Conservation (phyloP, 768 basidiomycete genomes). For the Amanita thiersii region DNA sequence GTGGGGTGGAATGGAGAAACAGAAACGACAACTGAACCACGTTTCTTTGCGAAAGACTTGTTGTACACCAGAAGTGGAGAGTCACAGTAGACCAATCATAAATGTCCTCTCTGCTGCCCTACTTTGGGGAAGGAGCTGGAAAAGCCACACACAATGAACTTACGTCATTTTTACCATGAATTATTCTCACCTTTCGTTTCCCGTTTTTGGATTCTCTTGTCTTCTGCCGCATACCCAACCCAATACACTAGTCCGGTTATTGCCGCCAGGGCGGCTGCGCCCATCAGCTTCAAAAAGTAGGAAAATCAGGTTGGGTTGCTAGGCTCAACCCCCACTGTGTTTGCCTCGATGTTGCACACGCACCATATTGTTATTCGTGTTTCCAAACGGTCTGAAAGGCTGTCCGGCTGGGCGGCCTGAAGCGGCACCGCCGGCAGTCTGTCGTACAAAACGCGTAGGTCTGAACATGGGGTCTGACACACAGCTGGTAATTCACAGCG, state of each 20-base stretch:
- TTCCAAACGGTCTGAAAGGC: constrained; percentile 7
- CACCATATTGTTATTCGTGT: constrained; percentile 8
- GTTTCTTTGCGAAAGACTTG: not conserved
- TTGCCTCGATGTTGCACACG: not conserved
- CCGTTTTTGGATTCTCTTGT: constrained; percentile 6
- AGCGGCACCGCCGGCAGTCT: constrained; percentile 1
- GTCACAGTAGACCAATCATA: not conserved
- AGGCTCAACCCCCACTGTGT: not conserved
- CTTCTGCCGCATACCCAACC: constrained; percentile 18
- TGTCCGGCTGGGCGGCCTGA: constrained; percentile 1
- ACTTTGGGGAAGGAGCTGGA: constrained; percentile 4
- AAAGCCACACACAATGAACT: not conserved
- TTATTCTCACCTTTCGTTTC: constrained; percentile 6
- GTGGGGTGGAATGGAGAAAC: too few species aligned
- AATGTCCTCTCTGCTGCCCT: not conserved
- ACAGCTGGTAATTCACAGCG: not conserved
- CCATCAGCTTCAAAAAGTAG: constrained; percentile 14
- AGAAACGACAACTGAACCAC: not conserved
- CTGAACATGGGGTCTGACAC: too few species aligned
- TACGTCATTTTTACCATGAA: not conserved
- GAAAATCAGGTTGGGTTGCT: not conserved
- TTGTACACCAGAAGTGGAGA: too few species aligned
- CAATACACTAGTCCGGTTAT: constrained; percentile 20
- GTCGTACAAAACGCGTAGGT: constrained; percentile 5
- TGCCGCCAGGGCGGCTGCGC: constrained; percentile 16